Conservation (phyloP, 2,329 filamentous ascomycete species). For the Colletotrichum orchidophilum region DNA sequence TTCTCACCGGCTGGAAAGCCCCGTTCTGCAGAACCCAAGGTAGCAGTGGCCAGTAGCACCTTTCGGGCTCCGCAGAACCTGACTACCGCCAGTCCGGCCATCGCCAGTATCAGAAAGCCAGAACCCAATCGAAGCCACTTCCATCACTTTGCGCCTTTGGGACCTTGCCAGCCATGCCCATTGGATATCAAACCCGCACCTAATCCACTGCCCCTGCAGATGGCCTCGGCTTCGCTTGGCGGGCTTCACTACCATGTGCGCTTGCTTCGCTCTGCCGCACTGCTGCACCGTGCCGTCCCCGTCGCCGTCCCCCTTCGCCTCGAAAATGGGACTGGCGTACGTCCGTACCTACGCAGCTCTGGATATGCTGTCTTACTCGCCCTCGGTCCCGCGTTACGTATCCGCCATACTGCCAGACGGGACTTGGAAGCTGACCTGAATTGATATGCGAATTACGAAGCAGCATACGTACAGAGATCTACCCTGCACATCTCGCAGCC, state of each 20-base stretch:
- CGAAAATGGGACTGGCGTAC: neutral
- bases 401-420: neutral
- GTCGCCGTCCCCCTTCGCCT: neutral
- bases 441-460: neutral
- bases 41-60: neutral
- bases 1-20: conserved; percentile 4
- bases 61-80: neutral
- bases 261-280: conserved; percentile 21
- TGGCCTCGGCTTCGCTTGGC: conserved; percentile 26
- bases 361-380: neutral
- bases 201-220: conserved; percentile 21
- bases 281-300: neutral
- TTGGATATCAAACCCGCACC: neutral
- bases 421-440: neutral
- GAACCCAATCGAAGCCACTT: neutral
- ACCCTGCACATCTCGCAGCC: neutral
- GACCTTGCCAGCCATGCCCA: neutral
- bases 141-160: neutral
- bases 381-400: neutral
- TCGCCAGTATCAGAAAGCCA: neutral
- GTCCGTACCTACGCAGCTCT: neutral
- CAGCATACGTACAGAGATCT: neutral
- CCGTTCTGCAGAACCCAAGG: conserved; percentile 24
- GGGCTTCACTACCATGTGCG: neutral
- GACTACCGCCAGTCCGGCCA: neutral